phyloP scores from a whole-genome alignment of 2,329 filamentous ascomycete species.

The Curvularia eragrostidis region DNA sequence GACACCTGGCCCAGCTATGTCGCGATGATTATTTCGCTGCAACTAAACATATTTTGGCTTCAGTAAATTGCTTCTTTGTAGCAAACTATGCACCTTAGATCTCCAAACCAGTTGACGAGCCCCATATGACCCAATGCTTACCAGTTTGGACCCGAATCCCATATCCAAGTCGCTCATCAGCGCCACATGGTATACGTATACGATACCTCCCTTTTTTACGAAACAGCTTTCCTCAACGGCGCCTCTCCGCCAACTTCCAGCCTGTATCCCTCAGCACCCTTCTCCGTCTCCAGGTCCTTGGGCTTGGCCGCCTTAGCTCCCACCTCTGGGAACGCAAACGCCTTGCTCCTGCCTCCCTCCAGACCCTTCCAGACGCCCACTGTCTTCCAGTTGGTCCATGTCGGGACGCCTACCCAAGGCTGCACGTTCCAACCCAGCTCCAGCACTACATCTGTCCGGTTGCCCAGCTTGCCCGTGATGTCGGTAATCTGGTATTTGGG shows the following conservation, averaged over 20 bases:
- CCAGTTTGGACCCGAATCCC: background rate
- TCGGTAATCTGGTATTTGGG: slow-evolving; percentile 98
- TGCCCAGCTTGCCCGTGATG: slow-evolving; percentile 77
- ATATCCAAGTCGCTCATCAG: background rate
- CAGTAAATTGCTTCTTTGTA: background rate
- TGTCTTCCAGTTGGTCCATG: slow-evolving; percentile 68
- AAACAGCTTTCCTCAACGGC: slow-evolving; percentile 30
- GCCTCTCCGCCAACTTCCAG: slow-evolving; percentile 49
- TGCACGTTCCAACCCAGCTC: slow-evolving; percentile 95
- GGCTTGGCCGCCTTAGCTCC: slow-evolving; percentile 68
- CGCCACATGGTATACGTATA: background rate
- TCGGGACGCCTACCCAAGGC: slow-evolving; percentile 89
- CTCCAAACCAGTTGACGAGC: background rate
- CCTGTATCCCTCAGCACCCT: slow-evolving; percentile 57
- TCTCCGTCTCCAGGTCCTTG: slow-evolving; percentile 57
- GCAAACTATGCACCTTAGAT: background rate
- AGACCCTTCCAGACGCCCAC: slow-evolving; percentile 70
- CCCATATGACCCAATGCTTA: background rate
- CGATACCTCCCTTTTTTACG: background rate
- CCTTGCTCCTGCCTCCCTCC: slow-evolving; percentile 67
- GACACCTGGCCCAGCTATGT: background rate
- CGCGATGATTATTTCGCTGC: background rate
- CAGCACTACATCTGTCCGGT: slow-evolving; percentile 75
- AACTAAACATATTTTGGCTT: background rate
- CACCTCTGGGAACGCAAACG: slow-evolving; percentile 69